phyloP scores from a whole-genome alignment of 192 early-diverging fungal genomes.

The Rhizophagus sp. region DNA sequence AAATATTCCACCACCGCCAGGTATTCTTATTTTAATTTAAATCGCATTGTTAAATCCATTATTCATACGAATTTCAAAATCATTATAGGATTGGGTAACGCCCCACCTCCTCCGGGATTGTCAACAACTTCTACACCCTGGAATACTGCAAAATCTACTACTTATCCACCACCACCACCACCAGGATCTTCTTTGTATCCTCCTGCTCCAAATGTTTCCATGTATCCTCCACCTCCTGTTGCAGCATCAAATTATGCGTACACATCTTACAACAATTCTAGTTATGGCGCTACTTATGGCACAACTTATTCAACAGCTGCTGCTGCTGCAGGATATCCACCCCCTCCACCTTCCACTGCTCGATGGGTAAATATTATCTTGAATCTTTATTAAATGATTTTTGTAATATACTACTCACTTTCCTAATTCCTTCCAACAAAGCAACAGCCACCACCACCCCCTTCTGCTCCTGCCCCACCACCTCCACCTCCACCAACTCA shows the following conservation, averaged over 20 bases:
- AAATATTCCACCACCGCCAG: conserved; percentile 26
- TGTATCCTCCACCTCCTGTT: conserved; percentile 11
- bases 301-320: conserved; percentile 20
- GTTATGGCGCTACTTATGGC: conserved; percentile 1
- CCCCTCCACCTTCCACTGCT: conserved; percentile 21
- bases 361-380: conserved; percentile 12
- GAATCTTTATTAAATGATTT: background rate
- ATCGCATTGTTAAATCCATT: too few species aligned
- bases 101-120: conserved; percentile 23
- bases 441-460: conserved; percentile 30
- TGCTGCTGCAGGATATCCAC: conserved; percentile 24
- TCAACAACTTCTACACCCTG: conserved; percentile 24
- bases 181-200: conserved; percentile 27
- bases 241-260: conserved; percentile 8
- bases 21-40: background rate
- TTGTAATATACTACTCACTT: background rate
- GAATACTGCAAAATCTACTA: conserved; percentile 8
- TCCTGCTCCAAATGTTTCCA: background rate
- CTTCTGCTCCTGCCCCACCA: conserved; percentile 30
- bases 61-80: too few species aligned
- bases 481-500: conserved; percentile 18
- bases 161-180: conserved; percentile 29
- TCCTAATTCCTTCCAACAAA: background rate
- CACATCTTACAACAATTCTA: background rate
- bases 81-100: background rate